These are phyloP conservation scores for Yamadazyma sp. DNA, from an alignment of 1,139 yeast species.

Conservation along the genomic window DNA sequence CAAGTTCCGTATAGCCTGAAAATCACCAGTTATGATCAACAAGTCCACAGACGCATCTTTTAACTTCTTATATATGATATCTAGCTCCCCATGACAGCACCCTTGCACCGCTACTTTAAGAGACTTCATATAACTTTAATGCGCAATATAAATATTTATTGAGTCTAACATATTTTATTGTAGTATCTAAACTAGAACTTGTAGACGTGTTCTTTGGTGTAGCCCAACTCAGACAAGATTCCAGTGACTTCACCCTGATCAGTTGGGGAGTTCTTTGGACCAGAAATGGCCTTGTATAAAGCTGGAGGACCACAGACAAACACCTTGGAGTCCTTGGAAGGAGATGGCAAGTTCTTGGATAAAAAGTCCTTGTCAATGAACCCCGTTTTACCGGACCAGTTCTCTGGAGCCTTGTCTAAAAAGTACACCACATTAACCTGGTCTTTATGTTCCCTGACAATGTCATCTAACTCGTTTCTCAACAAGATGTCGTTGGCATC, in stretches of 20 bases:
- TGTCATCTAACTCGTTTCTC: conserved; percentile 72
- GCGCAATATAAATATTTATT: conserved; percentile 1
- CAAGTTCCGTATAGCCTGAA: conserved; percentile 65
- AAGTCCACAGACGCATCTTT: conserved; percentile 48
- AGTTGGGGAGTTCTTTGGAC: conserved; percentile 77
- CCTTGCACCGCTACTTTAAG: conserved; percentile 73
- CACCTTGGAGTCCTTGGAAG: conserved; percentile 64
- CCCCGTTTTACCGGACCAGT: conserved; percentile 83
- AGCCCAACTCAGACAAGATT: conserved; percentile 83
- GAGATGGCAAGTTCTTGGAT: conserved; percentile 62
- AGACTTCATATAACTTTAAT: conserved; percentile 6
- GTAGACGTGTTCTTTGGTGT: conserved; percentile 81
- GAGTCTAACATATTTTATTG: not conserved
- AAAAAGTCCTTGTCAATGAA: conserved; percentile 79
- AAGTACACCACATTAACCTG: conserved; percentile 71
- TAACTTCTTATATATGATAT: conserved; percentile 50
- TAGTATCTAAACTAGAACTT: conserved; percentile 56
- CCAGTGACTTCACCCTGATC: conserved; percentile 97
- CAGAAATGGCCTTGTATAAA: conserved; percentile 53
- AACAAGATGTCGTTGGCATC: conserved; percentile 76
- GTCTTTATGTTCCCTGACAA: conserved; percentile 59
- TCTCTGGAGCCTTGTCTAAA: conserved; percentile 62
- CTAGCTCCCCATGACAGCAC: conserved; percentile 87
- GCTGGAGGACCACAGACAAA: conserved; percentile 92
- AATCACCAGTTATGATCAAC: conserved; percentile 84